These are phyloP conservation scores for Stygiomarasmius scandens DNA, from an alignment of 1,284 basidiomycete species.

Conservation along the genomic window DNA sequence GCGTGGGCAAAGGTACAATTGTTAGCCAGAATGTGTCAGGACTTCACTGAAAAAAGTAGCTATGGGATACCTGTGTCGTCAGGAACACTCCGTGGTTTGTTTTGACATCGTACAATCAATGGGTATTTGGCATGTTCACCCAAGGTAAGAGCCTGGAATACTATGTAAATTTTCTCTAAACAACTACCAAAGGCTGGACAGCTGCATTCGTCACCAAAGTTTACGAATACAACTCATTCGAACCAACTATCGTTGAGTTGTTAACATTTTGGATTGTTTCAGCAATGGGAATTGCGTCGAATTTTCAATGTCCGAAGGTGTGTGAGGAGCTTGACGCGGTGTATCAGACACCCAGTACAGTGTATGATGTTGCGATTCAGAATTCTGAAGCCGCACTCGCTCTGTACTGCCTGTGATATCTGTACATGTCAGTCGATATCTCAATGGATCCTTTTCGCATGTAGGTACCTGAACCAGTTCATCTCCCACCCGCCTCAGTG, in stretches of 20 bases:
- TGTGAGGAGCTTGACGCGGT: constrained; percentile 33
- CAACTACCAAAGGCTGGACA: constrained; percentile 50
- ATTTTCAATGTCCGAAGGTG: constrained; percentile 45
- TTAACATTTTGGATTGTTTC: constrained; percentile 57
- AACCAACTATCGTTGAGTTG: constrained; percentile 50
- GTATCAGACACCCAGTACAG: constrained; percentile 40
- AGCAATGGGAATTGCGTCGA: constrained; percentile 43
- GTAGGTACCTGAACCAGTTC: constrained; percentile 52
- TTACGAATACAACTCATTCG: constrained; percentile 38
- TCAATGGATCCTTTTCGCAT: constrained; percentile 22
- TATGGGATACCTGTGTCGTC: constrained; percentile 66
- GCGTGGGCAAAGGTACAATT: constrained; percentile 66
- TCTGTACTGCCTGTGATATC: constrained; percentile 32
- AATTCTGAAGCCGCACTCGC: constrained; percentile 33
- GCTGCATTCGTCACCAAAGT: constrained; percentile 50
- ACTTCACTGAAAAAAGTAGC: constrained; percentile 35
- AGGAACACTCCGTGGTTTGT: constrained; percentile 64
- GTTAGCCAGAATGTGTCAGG: neutral
- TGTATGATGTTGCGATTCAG: constrained; percentile 43
- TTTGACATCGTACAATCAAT: constrained; percentile 66
- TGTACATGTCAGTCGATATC: constrained; percentile 11
- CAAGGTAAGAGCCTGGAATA: constrained; percentile 39
- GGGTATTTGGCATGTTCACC: constrained; percentile 75
- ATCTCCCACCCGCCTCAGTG: constrained; percentile 29
- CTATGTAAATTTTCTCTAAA: neutral